Conservation (phyloP, 345 rosid genomes). For the Viola odorata region DNA sequence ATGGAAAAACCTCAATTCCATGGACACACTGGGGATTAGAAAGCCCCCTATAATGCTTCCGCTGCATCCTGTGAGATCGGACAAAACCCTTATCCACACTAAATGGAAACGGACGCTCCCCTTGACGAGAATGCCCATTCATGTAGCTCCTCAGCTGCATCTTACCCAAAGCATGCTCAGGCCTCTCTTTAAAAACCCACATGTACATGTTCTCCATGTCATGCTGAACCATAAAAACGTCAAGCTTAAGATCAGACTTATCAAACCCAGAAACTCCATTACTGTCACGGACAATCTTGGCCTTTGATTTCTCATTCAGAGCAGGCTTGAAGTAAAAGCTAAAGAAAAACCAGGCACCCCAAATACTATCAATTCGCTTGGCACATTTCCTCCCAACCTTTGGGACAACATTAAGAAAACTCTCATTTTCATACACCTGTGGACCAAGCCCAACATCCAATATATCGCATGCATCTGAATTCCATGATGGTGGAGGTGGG, state of each 20-base stretch:
- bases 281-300: conserved; percentile 18
- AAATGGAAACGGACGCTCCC: conserved; percentile 26
- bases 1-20: conserved; percentile 23
- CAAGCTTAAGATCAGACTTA: conserved; percentile 22
- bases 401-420: conserved; percentile 5
- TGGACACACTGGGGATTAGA: conserved; percentile 29
- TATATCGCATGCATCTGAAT: conserved; percentile 21
- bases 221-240: conserved; percentile 24
- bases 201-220: conserved; percentile 30
- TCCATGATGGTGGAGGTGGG: conserved; percentile 15
- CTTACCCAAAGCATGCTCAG: conserved; percentile 30
- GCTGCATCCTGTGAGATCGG: conserved; percentile 24
- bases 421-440: conserved; percentile 21
- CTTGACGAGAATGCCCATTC: conserved; percentile 32
- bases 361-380: conserved; percentile 22
- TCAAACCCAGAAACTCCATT: conserved; percentile 22
- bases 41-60: conserved; percentile 28
- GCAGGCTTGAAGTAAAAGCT: conserved; percentile 20
- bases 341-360: conserved; percentile 31
- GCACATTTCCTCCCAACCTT: conserved; percentile 24
- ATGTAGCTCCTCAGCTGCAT: conserved; percentile 27
- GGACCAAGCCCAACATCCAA: conserved; percentile 21
- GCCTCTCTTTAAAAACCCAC: conserved; percentile 30
- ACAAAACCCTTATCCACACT: conserved; percentile 22
- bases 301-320: conserved; percentile 21